These are phyloP conservation scores for Sisymbrium irio DNA, from an alignment of 345 rosid genomes.

Conservation along the genomic window DNA sequence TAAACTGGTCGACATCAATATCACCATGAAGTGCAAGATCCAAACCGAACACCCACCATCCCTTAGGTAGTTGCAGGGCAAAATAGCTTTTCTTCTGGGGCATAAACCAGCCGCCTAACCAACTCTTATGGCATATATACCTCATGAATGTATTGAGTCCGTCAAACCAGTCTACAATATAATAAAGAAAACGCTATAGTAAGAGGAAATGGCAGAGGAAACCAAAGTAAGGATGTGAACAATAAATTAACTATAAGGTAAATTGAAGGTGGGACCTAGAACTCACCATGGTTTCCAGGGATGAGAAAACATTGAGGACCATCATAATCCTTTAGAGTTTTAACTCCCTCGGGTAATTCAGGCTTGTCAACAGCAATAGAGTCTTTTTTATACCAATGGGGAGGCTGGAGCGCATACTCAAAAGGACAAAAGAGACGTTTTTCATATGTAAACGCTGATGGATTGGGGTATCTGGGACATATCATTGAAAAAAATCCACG, in stretches of 20 bases:
- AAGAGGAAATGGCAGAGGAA: slow-evolving; percentile 9
- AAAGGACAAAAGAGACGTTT: slow-evolving; percentile 88
- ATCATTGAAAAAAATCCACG: slow-evolving; percentile 9
- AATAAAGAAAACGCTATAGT: slow-evolving; percentile 1
- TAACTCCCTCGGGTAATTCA: slow-evolving; percentile 67
- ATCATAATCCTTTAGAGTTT: slow-evolving; percentile 72
- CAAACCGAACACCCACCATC: slow-evolving; percentile 99
- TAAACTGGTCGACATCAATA: slow-evolving; percentile 97
- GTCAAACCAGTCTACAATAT: slow-evolving; percentile 82
- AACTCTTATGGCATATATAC: slow-evolving; percentile 94
- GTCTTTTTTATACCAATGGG: slow-evolving; percentile 68
- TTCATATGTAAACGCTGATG: slow-evolving; percentile 86
- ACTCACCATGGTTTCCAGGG: slow-evolving; percentile 98
- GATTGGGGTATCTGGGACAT: slow-evolving; percentile 84
- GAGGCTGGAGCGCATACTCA: slow-evolving; percentile 97
- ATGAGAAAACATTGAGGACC: slow-evolving; percentile 94
- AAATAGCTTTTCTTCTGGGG: slow-evolving; percentile 99
- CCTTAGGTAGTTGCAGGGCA: slow-evolving; percentile 87
- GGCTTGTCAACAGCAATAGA: slow-evolving; percentile 85
- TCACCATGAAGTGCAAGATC: slow-evolving; percentile 97
- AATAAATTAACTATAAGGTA: slow-evolving; percentile 12
- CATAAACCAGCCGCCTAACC: slow-evolving; percentile 99
- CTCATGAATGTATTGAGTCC: slow-evolving; percentile 99
- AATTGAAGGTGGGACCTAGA: slow-evolving; percentile 23
- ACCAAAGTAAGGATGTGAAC: neutral